phyloP scores from a whole-genome alignment of 768 basidiomycete genomes.

The Fibroporia radiculosa region DNA sequence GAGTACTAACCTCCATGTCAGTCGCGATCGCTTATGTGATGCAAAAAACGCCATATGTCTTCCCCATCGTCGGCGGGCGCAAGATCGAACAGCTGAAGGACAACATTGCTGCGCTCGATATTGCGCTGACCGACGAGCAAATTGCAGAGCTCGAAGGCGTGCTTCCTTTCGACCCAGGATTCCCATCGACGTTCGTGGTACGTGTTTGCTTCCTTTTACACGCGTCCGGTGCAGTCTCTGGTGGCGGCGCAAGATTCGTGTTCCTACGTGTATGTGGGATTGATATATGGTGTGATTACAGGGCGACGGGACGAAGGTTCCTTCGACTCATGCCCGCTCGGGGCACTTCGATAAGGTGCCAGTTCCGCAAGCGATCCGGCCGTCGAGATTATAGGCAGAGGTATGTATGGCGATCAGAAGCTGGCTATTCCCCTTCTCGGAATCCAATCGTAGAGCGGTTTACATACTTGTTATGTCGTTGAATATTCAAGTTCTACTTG shows the following conservation, averaged over 20 bases:
- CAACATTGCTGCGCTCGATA: conserved; percentile 13
- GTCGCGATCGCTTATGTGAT: conserved; percentile 23
- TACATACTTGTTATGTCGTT: too few species aligned
- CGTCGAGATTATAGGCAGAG: too few species aligned
- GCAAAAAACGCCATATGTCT: conserved; percentile 19
- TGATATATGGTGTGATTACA: not conserved
- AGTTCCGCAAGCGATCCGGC: conserved; percentile 13
- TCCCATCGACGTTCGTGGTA: conserved; percentile 29
- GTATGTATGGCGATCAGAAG: too few species aligned
- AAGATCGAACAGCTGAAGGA: conserved; percentile 14
- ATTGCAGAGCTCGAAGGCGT: conserved; percentile 15
- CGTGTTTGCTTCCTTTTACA: conserved; percentile 10
- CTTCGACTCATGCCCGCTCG: conserved; percentile 6
- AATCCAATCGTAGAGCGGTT: too few species aligned
- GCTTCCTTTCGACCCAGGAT: conserved; percentile 17
- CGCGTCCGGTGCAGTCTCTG: not conserved
- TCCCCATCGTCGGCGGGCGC: conserved; percentile 14
- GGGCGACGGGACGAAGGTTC: conserved; percentile 17
- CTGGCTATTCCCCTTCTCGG: too few species aligned
- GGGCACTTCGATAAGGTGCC: conserved; percentile 23
- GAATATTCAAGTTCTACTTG: too few species aligned
- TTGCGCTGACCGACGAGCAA: conserved; percentile 16
- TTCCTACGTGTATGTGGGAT: conserved; percentile 2
- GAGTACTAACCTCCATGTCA: conserved; percentile 17
- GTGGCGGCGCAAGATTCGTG: not conserved